Evolutionary conservation across 202 grass and related monocot genomes (phyloP).

Genomic region (Dendrocalamus latiflorus): DNA sequence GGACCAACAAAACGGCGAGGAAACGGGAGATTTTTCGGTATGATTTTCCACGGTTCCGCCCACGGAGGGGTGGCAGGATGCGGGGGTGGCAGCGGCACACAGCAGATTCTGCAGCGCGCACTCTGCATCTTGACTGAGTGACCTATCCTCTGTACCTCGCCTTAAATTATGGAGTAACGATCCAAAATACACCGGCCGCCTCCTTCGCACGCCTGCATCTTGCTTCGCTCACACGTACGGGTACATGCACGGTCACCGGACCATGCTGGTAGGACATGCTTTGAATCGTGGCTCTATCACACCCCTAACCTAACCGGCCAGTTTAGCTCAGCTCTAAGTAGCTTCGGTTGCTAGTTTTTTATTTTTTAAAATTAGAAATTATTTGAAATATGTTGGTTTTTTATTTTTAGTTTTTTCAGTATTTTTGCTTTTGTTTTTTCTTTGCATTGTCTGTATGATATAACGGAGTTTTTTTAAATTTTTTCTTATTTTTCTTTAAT

Average conservation of each 20-base stretch:
- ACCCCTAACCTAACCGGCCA: too few species aligned
- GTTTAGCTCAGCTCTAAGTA: too few species aligned
- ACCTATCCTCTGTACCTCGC: conserved; percentile 18
- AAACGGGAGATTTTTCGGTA: not conserved
- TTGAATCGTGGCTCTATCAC: not conserved
- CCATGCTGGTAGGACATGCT: not conserved
- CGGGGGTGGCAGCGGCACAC: conserved; percentile 9
- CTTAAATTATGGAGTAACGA: conserved; percentile 24
- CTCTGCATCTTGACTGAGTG: conserved; percentile 60
- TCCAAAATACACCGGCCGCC: not conserved
- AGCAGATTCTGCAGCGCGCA: conserved; percentile 68
- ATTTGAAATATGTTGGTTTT: too few species aligned
- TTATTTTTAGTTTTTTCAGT: too few species aligned
- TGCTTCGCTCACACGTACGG: conserved; percentile 24
- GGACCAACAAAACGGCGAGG: too few species aligned
- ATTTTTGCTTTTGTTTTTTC: too few species aligned
- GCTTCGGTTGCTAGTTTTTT: too few species aligned
- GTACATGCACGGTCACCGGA: not conserved
- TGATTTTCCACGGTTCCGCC: not conserved
- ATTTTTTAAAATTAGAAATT: too few species aligned
- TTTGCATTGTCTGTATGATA: too few species aligned
- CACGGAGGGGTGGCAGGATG: not conserved
- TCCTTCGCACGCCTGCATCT: not conserved
- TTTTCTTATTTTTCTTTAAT: too few species aligned
- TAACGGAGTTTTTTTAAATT: too few species aligned